Conservation (phyloP, 202 grass and related monocot genomes). For the Carex sylvatica region DNA sequence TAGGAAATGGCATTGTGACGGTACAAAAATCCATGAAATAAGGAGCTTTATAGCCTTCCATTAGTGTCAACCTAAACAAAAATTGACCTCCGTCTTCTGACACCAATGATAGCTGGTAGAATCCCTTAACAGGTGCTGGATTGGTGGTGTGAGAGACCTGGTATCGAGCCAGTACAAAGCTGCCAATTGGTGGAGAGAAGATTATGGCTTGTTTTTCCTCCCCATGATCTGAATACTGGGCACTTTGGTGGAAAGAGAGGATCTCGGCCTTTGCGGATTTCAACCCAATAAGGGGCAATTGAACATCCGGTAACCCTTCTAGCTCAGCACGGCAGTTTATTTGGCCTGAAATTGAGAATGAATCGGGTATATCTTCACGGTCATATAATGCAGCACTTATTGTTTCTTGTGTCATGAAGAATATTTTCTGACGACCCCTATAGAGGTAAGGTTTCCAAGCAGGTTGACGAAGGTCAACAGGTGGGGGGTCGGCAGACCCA, state of each 20-base stretch:
- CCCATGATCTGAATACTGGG: constrained; percentile 71
- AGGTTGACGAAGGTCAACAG: constrained; percentile 76
- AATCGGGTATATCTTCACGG: constrained; percentile 93
- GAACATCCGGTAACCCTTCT: constrained; percentile 95
- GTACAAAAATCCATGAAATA: constrained; percentile 93
- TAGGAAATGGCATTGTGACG: constrained; percentile 86
- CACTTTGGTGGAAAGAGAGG: constrained; percentile 85
- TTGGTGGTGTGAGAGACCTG: constrained; percentile 47
- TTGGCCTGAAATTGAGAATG: constrained; percentile 82
- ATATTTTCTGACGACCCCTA: constrained; percentile 76
- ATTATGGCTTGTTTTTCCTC: constrained; percentile 76
- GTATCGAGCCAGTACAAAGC: constrained; percentile 84
- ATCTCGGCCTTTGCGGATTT: constrained; percentile 64
- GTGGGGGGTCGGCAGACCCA: constrained; percentile 61
- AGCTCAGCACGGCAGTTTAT: constrained; percentile 89
- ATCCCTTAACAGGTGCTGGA: constrained; percentile 80
- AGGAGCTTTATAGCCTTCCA: constrained; percentile 87
- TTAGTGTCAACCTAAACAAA: constrained; percentile 85
- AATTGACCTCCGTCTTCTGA: constrained; percentile 93
- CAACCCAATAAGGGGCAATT: constrained; percentile 63
- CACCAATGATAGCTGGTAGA: constrained; percentile 93
- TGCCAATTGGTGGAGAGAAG: constrained; percentile 84
- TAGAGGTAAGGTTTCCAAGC: constrained; percentile 93
- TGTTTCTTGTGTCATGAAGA: constrained; percentile 67
- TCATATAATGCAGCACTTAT: constrained; percentile 88